phyloP scores from a whole-genome alignment of 805 yeast species.

The Brettanomyces custersianus region DNA sequence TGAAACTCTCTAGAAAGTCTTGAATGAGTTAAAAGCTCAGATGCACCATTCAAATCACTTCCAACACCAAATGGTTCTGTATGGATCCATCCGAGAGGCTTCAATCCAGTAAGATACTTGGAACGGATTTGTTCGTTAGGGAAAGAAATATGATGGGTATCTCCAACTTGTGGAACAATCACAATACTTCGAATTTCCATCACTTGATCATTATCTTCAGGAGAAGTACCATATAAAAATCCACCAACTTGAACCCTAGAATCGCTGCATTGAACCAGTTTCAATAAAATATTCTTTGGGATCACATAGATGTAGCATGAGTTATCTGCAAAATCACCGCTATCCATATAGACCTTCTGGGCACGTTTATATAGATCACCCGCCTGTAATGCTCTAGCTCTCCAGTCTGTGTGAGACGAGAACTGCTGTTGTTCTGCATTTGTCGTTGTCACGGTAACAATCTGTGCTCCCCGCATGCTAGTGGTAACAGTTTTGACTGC shows the following conservation, averaged over 20 bases:
- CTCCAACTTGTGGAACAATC: constrained; percentile 84
- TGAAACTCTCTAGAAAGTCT: constrained; percentile 26
- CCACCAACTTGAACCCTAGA: constrained; percentile 77
- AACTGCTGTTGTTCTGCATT: constrained; percentile 80
- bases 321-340: constrained; percentile 47
- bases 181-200: constrained; percentile 73
- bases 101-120: constrained; percentile 44
- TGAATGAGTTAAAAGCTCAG: constrained; percentile 60
- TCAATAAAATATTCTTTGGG: constrained; percentile 73
- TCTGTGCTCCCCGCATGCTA: constrained; percentile 94
- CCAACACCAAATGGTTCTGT: constrained; percentile 59
- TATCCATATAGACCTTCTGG: constrained; percentile 63
- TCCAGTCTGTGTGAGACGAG: constrained; percentile 84
- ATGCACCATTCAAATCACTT: constrained; percentile 48
- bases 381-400: constrained; percentile 75
- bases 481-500: constrained; percentile 77
- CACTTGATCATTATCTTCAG: constrained; percentile 58
- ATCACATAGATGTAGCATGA: constrained; percentile 60
- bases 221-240: constrained; percentile 70
- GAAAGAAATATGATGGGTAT: constrained; percentile 52
- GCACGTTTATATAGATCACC: constrained; percentile 64
- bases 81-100: constrained; percentile 91
- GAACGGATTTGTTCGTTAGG: constrained; percentile 37
- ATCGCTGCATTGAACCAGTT: constrained; percentile 75
- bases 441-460: constrained; percentile 86